Evolutionary conservation across 148 eudicot genomes (phyloP), one percentile per base, ranked within the genome.

Genomic region (Agrostemma githago): DNA sequence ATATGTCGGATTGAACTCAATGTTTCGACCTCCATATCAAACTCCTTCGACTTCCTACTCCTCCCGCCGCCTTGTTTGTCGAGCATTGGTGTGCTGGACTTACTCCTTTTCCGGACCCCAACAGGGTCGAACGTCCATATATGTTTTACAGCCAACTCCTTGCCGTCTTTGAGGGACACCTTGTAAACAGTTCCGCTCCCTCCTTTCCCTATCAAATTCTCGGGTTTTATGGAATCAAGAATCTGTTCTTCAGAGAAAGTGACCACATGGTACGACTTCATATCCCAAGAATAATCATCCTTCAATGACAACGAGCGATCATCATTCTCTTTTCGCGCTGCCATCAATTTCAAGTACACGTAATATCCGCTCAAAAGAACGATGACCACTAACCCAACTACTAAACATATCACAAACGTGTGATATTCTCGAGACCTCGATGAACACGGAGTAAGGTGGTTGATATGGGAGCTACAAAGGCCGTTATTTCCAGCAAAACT

Each of bases 161-260:
- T 78, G 3, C 88, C 92, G 42, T 92, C 89, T 21, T 82, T 79
- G 0, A 92, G 80, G 3, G 26, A 40, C 38, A 90, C 93, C 66
- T 83, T 86, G 70, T 95, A 95, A 6, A 92, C 98, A 43, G 82
- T 86, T 34, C 98, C 98, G 1, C 92, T 86, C 76, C 98, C 98
- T 1, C 98, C 98, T 88, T 95, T 95, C 42, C 97, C 98, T 1
- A 95, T 88, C 66, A 88, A 64, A 80, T 95, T 95, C 39, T 90
- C 96, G 8, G 87, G 84, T 77, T 87, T 86, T 72, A 95, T 78
- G 0, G 90, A 84, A 66, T 92, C 90, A 14, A 95, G 86, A 72
- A 95, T 85, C 72, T 95, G 92, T 62, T 84, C 92, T 78, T 95
- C 98, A 0, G 85, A 85, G 81, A 95, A 95, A 59, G 79, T 86